phyloP scores from a whole-genome alignment of 495 filamentous ascomycete species.

The Penicillium egyptiacum region DNA sequence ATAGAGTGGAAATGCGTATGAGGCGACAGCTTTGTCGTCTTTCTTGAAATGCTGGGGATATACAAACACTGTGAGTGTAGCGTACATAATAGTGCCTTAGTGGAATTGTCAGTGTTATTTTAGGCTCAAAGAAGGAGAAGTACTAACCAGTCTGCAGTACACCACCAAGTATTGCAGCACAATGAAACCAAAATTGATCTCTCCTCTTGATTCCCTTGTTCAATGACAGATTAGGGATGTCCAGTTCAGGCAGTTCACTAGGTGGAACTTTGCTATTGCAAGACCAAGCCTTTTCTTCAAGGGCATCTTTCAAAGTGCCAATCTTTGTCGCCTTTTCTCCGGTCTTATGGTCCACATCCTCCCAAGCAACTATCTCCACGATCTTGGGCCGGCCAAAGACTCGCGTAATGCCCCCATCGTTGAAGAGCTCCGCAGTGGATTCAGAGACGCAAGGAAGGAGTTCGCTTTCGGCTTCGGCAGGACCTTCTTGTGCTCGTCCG shows the following conservation, averaged over 20 bases:
- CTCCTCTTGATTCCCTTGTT: conserved; percentile 45
- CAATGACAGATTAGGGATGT: conserved; percentile 49
- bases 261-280: conserved; percentile 1
- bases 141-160: conserved; percentile 35
- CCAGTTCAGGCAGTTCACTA: conserved; percentile 27
- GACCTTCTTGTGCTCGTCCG: conserved; percentile 49
- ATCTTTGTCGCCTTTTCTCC: conserved; percentile 21
- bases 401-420: conserved; percentile 42
- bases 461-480: conserved; percentile 42
- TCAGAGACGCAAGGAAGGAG: conserved; percentile 45
- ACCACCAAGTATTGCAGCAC: conserved; percentile 32
- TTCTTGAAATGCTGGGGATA: conserved; percentile 33
- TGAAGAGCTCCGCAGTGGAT: conserved; percentile 45
- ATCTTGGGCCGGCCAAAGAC: conserved; percentile 44
- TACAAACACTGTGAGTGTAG: conserved; percentile 36
- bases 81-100: conserved; percentile 35
- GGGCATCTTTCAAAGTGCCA: conserved; percentile 34
- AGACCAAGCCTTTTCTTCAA: conserved; percentile 30
- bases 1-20: conserved; percentile 44
- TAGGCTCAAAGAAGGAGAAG: background rate
- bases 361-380: conserved; percentile 42
- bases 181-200: conserved; percentile 36
- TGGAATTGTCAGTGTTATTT: background rate
- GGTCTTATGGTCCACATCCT: conserved; percentile 21
- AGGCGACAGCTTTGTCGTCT: conserved; percentile 28